Percentiles rank a stretch among this genome's conserved stretches.
Evolutionary conservation across 2,329 filamentous ascomycete species (phyloP).

Genomic region (Didymellaceae sp.): DNA sequence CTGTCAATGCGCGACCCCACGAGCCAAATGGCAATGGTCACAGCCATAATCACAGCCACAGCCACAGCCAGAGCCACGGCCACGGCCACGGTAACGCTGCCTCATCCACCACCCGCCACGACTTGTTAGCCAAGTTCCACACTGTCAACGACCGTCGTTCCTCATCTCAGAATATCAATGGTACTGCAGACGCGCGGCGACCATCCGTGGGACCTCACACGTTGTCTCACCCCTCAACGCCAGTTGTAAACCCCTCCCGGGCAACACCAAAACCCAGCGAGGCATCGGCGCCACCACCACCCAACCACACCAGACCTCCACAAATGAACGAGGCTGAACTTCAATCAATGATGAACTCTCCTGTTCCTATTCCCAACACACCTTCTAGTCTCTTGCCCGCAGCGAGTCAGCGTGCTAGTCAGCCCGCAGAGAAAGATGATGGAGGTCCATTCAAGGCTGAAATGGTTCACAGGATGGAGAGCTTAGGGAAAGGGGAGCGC

Average conservation of each 20-base stretch:
- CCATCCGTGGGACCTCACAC: slow-evolving; percentile 37
- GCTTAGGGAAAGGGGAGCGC: slow-evolving; percentile 72
- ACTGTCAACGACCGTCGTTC: slow-evolving; percentile 61
- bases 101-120: slow-evolving; percentile 63
- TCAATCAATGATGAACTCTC: slow-evolving; percentile 51
- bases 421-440: slow-evolving; percentile 60
- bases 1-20: slow-evolving; percentile 61
- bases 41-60: neutral
- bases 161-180: slow-evolving; percentile 37
- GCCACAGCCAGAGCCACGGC: slow-evolving; percentile 16
- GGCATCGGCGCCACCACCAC: slow-evolving; percentile 17
- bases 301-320: slow-evolving; percentile 27
- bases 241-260: slow-evolving; percentile 36
- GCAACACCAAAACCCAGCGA: slow-evolving; percentile 33
- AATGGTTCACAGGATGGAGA: slow-evolving; percentile 78
- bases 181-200: slow-evolving; percentile 31
- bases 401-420: slow-evolving; percentile 45
- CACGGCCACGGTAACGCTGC: slow-evolving; percentile 53
- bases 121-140: slow-evolving; percentile 68
- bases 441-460: slow-evolving; percentile 66
- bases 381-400: slow-evolving; percentile 60
- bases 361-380: slow-evolving; percentile 62
- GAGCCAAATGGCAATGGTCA: slow-evolving; percentile 38
- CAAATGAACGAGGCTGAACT: slow-evolving; percentile 49
- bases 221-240: slow-evolving; percentile 37